A percentile compares a stretch with the other conserved stretches of the same genome.
These are phyloP conservation scores for Hordeum vulgare DNA, from an alignment of 176 grass and related monocot genomes.

Conservation along the genomic window MorexV3_pseudomolecules_assembly NC_058523.1:535231403-535231902, in stretches of 20 bases:
- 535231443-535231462: slow-evolving; percentile 13
- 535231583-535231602: slow-evolving; percentile 58
- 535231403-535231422: neutral
- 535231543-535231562: slow-evolving; percentile 56
- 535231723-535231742: neutral
- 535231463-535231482: neutral
- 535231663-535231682: slow-evolving; percentile 32
- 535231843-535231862: neutral
- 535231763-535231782: neutral
- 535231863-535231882: neutral
- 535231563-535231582: slow-evolving; percentile 49
- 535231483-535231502: neutral
- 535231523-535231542: slow-evolving; percentile 38
- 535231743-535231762: too few species aligned
- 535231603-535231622: slow-evolving; percentile 66
- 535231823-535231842: neutral
- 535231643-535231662: slow-evolving; percentile 57
- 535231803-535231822: neutral
- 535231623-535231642: slow-evolving; percentile 65
- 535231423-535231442: slow-evolving; percentile 20
- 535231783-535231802: neutral
- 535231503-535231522: slow-evolving; percentile 35
- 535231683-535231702: too few species aligned
- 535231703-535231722: neutral
- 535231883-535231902: too few species aligned